These are phyloP conservation scores for Mimosa bimucronata DNA, from an alignment of 306 rosid genomes.

Conservation along the genomic window DNA sequence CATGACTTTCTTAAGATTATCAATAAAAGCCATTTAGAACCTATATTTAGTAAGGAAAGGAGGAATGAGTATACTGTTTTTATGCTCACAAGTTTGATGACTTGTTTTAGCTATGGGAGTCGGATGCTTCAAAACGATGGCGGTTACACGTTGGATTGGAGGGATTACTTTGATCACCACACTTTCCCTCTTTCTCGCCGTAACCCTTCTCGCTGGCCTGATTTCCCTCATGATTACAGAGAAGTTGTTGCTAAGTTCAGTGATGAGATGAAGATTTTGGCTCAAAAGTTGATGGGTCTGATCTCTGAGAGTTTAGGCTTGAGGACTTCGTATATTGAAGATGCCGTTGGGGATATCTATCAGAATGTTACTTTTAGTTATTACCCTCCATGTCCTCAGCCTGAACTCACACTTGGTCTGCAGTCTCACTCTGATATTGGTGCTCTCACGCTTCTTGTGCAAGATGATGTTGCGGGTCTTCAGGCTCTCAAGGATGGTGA, in stretches of 20 bases:
- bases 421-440: slow-evolving; percentile 94
- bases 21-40: too few species aligned
- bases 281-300: slow-evolving; percentile 63
- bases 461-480: slow-evolving; percentile 90
- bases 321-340: slow-evolving; percentile 62
- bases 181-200: slow-evolving; percentile 84
- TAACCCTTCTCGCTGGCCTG: slow-evolving; percentile 73
- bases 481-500: slow-evolving; percentile 59
- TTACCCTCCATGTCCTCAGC: slow-evolving; percentile 88
- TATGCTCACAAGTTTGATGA: too few species aligned
- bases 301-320: slow-evolving; percentile 77
- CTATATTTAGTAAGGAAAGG: too few species aligned
- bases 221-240: slow-evolving; percentile 60
- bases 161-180: slow-evolving; percentile 94
- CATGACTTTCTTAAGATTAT: too few species aligned
- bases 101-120: slow-evolving; percentile 55
- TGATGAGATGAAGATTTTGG: slow-evolving; percentile 57
- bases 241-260: slow-evolving; percentile 50
- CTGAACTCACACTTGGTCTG: slow-evolving; percentile 82
- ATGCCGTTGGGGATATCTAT: slow-evolving; percentile 63
- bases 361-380: slow-evolving; percentile 88
- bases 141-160: slow-evolving; percentile 71
- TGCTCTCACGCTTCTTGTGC: slow-evolving; percentile 73
- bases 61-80: too few species aligned
- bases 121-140: slow-evolving; percentile 64